Evolutionary conservation across 2,329 filamentous ascomycete species (phyloP).

Genomic region (Ophiostoma perfectum): DNA sequence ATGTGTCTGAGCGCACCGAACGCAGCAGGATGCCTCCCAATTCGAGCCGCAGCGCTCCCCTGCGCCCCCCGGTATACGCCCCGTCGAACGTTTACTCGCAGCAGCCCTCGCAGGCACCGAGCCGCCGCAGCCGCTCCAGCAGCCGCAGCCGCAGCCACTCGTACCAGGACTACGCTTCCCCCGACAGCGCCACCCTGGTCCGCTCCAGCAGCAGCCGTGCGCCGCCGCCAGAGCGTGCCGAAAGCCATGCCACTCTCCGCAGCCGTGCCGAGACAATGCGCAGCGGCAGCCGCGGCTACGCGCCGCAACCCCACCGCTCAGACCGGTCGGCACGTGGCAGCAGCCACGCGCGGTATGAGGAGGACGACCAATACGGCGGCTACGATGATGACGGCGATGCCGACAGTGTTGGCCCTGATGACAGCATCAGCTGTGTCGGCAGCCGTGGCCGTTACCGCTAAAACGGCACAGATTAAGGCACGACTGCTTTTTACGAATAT

Average conservation of each 20-base stretch:
- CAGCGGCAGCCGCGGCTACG: conserved; percentile 27
- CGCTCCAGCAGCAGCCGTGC: conserved; percentile 10
- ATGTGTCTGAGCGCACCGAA: conserved; percentile 37
- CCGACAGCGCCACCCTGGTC: neutral
- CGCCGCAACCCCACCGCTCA: conserved; percentile 29
- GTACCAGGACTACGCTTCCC: neutral
- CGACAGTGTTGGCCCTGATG: conserved; percentile 52
- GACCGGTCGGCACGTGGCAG: neutral
- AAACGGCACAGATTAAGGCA: neutral
- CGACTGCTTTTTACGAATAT: conserved; percentile 17
- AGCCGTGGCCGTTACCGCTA: conserved; percentile 34
- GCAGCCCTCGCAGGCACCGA: neutral
- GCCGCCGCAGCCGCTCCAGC: conserved; percentile 9
- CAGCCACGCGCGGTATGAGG: conserved; percentile 18
- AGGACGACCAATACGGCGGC: conserved; percentile 17
- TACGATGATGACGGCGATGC: conserved; percentile 27
- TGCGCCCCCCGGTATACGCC: conserved; percentile 17
- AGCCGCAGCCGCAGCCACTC: conserved; percentile 12
- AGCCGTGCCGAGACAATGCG: neutral
- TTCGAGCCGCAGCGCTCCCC: conserved; percentile 21
- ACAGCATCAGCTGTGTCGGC: conserved; percentile 59
- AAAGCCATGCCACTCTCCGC: neutral
- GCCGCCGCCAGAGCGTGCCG: neutral
- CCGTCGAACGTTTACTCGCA: conserved; percentile 4
- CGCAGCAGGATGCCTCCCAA: conserved; percentile 25